These are phyloP conservation scores for Arctium lappa DNA, from an alignment of 129 eudicot species.

Conservation along the genomic window DNA sequence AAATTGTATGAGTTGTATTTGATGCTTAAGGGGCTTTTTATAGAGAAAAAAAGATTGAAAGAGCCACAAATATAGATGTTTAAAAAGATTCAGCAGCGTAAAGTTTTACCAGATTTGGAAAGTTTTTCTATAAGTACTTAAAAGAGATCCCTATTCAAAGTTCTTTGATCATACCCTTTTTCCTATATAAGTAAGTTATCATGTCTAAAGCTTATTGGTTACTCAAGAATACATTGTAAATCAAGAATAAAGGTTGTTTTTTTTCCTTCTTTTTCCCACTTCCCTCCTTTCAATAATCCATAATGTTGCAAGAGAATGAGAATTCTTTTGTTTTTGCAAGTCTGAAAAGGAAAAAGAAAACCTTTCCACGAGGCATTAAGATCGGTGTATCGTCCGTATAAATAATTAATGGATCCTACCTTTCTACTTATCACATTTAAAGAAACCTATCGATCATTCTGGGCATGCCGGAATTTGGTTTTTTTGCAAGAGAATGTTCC, in stretches of 20 bases:
- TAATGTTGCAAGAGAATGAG: slow-evolving; percentile 20
- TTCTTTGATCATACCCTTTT: slow-evolving; percentile 5
- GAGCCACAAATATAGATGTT: slow-evolving; percentile 6
- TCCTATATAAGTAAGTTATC: slow-evolving; percentile 22
- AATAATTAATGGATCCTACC: slow-evolving; percentile 12
- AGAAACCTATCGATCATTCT: slow-evolving; percentile 14
- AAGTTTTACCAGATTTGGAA: slow-evolving; percentile 25
- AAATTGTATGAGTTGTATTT: slow-evolving; percentile 31
- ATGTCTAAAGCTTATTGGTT: slow-evolving; percentile 32
- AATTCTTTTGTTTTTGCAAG: neutral
- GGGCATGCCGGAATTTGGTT: neutral
- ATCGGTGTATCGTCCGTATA: slow-evolving; percentile 12
- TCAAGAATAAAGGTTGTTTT: slow-evolving; percentile 29
- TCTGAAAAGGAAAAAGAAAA: neutral
- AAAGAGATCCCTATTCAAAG: slow-evolving; percentile 32
- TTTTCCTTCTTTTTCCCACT: neutral
- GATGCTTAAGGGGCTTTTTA: slow-evolving; percentile 16
- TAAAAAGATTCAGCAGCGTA: slow-evolving; percentile 24
- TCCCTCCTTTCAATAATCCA: slow-evolving; percentile 17
- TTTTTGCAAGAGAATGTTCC: slow-evolving; percentile 29
- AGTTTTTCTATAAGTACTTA: slow-evolving; percentile 21
- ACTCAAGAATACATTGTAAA: slow-evolving; percentile 24
- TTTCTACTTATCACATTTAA: slow-evolving; percentile 17
- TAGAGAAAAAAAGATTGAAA: slow-evolving; percentile 16
- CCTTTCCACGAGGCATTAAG: slow-evolving; percentile 6